Base-by-base conservation (phyloP, 164 flowering plant species). In the Umbilicus rupestris region DNA sequence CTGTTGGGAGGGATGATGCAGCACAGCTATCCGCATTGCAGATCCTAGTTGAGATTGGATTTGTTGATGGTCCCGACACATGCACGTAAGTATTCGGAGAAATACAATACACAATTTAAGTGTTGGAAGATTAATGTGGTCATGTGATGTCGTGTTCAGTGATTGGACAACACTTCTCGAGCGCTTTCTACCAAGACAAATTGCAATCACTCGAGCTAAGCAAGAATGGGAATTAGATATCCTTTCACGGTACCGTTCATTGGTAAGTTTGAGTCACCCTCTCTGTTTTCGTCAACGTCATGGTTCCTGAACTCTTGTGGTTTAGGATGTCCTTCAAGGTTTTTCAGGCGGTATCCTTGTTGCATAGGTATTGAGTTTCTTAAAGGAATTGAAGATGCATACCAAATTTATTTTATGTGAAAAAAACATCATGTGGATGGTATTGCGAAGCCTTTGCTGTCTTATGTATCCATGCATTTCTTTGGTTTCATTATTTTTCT, bases 1-100 rank as follows among this genome's bases (percentile, higher is more conserved):
- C 99, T 63, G 96, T 95, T 79, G 99, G 98, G 70, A 84, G 88
- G 76, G 98, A 92, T 72, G 99, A 95, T 80, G 97, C 98, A 74
- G 95, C 97, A 28, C 94, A 92, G 74, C 82, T 95, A 15, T 92
- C 97, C 70, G 97, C 98, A 20, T 73, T 95, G 78, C 99, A 95
- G 70, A 95, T 95, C 68, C 78, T 95, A 71, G 97, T 85, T 71
- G 97, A 92, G 73, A 92, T 90, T 70, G 99, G 99, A 72, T 88
- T 76, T 72, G 78, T 88, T 68, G 66, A 68, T 68, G 75, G 67
- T 70, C 96, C 96, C 31, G 96, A 95, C 73, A 78, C 86, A 66
- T 84, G 88, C 98, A 84, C 79, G 99, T 95, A 26, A 82, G 98
- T 85, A 39, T 39, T 59, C 68, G 41, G 17, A 7, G 26, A 50